Conservation (phyloP, 768 basidiomycete genomes). For the Zangia roseola region DNA sequence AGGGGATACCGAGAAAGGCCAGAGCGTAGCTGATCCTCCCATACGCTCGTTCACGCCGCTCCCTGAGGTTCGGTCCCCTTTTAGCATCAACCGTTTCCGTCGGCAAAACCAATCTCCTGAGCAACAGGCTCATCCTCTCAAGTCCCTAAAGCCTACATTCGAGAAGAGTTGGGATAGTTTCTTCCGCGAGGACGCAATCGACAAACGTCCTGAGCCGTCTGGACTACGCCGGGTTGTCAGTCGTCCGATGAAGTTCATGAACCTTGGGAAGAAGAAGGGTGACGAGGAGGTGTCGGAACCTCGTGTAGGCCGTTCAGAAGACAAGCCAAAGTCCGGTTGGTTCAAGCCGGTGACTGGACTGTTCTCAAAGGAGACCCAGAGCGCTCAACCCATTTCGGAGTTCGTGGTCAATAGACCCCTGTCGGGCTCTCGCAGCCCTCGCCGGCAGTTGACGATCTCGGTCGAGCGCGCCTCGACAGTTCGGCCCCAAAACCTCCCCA, state of each 20-base stretch:
- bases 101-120: constrained; percentile 34
- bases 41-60: constrained; percentile 52
- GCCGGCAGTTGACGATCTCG: constrained; percentile 43
- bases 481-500: constrained; percentile 25
- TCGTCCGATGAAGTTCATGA: constrained; percentile 42
- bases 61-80: constrained; percentile 35
- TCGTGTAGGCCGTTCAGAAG: constrained; percentile 23
- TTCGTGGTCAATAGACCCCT: constrained; percentile 19
- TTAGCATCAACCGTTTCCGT: constrained; percentile 37
- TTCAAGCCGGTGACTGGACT: constrained; percentile 35
- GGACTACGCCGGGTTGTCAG: constrained; percentile 25
- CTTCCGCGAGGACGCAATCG: constrained; percentile 30
- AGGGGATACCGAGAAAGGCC: constrained; percentile 26
- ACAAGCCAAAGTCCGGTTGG: constrained; percentile 32
- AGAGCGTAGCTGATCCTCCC: constrained; percentile 22
- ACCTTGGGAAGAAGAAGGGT: constrained; percentile 42
- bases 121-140: constrained; percentile 24
- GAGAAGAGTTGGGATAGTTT: constrained; percentile 48
- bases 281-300: constrained; percentile 29
- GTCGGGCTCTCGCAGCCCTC: constrained; percentile 16
- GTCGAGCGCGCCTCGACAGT: constrained; percentile 38
- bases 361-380: constrained; percentile 20
- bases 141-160: constrained; percentile 29
- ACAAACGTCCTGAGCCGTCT: constrained; percentile 23
- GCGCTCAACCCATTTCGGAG: constrained; percentile 10